These are phyloP conservation scores for Phoenix roebelenii DNA, from an alignment of 176 grass and related monocot genomes.

Conservation along the genomic window DNA sequence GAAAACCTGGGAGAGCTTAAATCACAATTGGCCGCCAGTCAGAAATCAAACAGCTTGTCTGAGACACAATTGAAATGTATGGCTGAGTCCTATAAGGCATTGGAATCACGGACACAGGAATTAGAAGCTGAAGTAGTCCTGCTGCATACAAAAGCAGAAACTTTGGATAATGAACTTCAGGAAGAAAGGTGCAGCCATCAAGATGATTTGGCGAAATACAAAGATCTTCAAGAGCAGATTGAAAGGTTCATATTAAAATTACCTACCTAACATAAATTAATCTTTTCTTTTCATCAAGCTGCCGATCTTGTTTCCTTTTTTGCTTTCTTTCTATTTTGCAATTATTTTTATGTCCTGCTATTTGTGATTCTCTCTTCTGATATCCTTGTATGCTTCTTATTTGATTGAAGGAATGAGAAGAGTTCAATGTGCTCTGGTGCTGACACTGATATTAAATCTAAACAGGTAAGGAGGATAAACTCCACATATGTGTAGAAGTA, in stretches of 20 bases:
- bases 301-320: conserved; percentile 4
- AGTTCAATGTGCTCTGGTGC: conserved; percentile 40
- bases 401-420: conserved; percentile 41
- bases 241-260: conserved; percentile 52
- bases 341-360: conserved; percentile 2
- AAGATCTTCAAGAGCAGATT: conserved; percentile 70
- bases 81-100: conserved; percentile 80
- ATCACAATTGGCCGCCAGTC: conserved; percentile 63
- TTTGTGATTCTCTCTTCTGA: not conserved
- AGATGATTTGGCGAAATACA: conserved; percentile 63
- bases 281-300: not conserved
- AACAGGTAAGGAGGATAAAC: conserved; percentile 38
- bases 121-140: conserved; percentile 64
- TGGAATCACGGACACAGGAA: conserved; percentile 70
- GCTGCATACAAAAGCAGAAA: conserved; percentile 39
- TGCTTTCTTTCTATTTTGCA: not conserved
- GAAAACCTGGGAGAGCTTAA: conserved; percentile 50
- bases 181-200: conserved; percentile 68
- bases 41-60: conserved; percentile 90
- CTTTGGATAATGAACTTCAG: conserved; percentile 50
- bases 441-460: conserved; percentile 51
- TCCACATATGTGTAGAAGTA: no score
- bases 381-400: not conserved
- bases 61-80: conserved; percentile 97
- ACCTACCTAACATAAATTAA: not conserved